Percentiles rank a stretch among this genome's conserved stretches.
These are phyloP conservation scores for Mortierella sp. DNA, from an alignment of 371 early-diverging fungal genomes.

Conservation along the genomic window DNA sequence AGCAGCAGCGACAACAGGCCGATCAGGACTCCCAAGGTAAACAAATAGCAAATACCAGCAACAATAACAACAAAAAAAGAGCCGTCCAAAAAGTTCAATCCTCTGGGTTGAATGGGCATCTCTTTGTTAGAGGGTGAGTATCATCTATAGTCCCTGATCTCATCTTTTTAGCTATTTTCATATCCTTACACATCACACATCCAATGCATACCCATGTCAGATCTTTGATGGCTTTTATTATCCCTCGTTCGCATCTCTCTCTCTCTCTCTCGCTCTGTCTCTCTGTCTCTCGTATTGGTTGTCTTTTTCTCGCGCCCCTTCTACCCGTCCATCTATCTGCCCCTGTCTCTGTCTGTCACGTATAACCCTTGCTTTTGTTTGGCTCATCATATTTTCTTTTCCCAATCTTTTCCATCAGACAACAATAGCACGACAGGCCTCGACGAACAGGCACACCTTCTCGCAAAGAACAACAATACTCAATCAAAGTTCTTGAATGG, in stretches of 20 bases:
- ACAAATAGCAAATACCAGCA: background rate
- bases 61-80: background rate
- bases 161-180: background rate
- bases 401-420: background rate
- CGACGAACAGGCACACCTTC: conserved; percentile 25
- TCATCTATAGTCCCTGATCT: background rate
- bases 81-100: background rate
- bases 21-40: conserved; percentile 31
- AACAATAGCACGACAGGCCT: background rate
- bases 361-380: conserved; percentile 4
- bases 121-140: background rate
- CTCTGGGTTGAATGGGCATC: background rate
- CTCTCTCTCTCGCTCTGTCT: background rate
- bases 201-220: background rate
- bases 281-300: background rate
- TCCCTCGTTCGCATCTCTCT: background rate
- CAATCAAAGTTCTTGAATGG: conserved; percentile 4
- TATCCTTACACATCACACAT: background rate
- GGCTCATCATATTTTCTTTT: background rate
- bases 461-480: conserved; percentile 5
- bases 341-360: too few relatives aligned
- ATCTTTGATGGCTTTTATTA: background rate
- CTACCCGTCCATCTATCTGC: too few relatives aligned
- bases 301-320: background rate
- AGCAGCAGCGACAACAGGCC: conserved; percentile 8